Evolutionary conservation across 345 rosid genomes (phyloP), one percentile per base, ranked within the genome.

Genomic region (Iberis pinnata): DNA sequence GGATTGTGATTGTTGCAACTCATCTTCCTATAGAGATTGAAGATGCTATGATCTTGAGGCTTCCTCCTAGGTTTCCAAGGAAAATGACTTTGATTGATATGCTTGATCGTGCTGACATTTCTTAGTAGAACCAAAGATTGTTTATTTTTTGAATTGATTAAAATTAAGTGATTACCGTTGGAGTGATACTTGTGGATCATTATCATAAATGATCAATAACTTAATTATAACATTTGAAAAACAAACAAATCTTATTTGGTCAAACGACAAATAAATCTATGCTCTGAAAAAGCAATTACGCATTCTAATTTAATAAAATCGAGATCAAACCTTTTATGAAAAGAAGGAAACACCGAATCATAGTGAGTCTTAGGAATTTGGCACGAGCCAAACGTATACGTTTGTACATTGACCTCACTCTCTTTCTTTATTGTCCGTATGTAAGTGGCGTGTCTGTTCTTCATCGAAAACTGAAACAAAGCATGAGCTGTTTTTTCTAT

Each of bases 21-120:
- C 98, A 89, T 70, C 73, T 89, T 22, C 98, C 92, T 0, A 86
- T 90, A 14, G 51, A 73, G 55, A 87, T 90, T 27, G 95, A 87
- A 64, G 95, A 90, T 73, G 87, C 96, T 40, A 75, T 73, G 89
- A 68, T 65, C 67, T 53, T 89, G 72, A 78, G 88, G 65, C 70
- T 86, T 65, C 86, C 95, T 10, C 88, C 84, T 4, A 78, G 95
- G 60, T 86, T 89, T 62, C 93, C 89, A 1, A 67, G 95, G 65
- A 77, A 78, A 67, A 83, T 83, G 88, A 83, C 93, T 25, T 56
- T 80, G 52, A 73, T 69, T 12, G 95, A 89, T 54, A 82, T 86
- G 89, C 84, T 86, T 13, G 89, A 83, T 68, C 88, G 83, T 15
- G 66, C 78, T 3, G 81, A 84, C 41, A 75, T 84, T 16, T 10